These are phyloP conservation scores for Flammula alnicola DNA, from an alignment of 1,284 basidiomycete genomes.

Conservation along the genomic window DNA sequence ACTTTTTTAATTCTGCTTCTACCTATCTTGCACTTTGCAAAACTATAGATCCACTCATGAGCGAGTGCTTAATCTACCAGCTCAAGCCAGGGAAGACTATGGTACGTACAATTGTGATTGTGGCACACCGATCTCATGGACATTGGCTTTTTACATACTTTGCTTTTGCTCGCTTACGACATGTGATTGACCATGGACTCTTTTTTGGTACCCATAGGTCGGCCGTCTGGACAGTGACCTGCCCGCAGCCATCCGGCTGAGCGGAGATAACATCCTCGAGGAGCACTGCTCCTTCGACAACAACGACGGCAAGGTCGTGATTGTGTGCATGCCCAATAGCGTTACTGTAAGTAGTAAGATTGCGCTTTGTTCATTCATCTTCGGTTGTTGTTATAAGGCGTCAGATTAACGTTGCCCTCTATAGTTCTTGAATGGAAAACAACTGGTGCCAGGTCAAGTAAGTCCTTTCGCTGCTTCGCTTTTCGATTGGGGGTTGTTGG, in stretches of 20 bases:
- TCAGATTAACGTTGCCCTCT: slow-evolving; percentile 9
- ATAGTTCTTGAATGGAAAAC: slow-evolving; percentile 92
- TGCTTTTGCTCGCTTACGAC: slow-evolving; percentile 7
- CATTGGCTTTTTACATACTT: slow-evolving; percentile 3
- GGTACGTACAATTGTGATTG: slow-evolving; percentile 52
- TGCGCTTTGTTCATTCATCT: slow-evolving; percentile 11
- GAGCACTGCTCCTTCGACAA: slow-evolving; percentile 95
- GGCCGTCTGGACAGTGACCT: slow-evolving; percentile 83
- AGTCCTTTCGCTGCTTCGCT: slow-evolving; percentile 28
- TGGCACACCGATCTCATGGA: slow-evolving; percentile 9
- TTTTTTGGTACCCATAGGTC: slow-evolving; percentile 49
- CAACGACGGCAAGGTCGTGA: slow-evolving; percentile 81
- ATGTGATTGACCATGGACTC: slow-evolving; percentile 7
- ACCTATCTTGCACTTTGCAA: slow-evolving; percentile 4
- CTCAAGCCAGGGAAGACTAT: slow-evolving; percentile 88
- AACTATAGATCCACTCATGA: slow-evolving; percentile 86
- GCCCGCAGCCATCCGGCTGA: slow-evolving; percentile 88
- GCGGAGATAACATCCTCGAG: slow-evolving; percentile 89
- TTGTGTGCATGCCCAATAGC: slow-evolving; percentile 80
- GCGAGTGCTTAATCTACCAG: slow-evolving; percentile 93
- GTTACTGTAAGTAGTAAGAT: slow-evolving; percentile 84
- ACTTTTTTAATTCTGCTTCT: slow-evolving; percentile 2
- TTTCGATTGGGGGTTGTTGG: too few species aligned
- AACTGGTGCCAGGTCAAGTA: slow-evolving; percentile 77
- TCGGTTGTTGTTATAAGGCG: slow-evolving; percentile 11